phyloP scores from a whole-genome alignment of 148 eudicot species.

The Fallopia convolvulus region DNA sequence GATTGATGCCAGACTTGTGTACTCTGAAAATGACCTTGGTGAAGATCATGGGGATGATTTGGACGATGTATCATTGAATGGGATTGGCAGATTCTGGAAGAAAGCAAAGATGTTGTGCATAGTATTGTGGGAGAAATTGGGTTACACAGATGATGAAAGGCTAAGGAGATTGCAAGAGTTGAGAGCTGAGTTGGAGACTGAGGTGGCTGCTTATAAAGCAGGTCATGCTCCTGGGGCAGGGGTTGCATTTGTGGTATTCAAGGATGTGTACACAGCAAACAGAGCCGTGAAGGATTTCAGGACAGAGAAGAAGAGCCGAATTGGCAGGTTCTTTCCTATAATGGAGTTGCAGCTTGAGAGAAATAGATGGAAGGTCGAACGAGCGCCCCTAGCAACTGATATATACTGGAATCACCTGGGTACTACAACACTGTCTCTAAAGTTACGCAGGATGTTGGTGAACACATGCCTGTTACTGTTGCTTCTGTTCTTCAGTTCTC shows the following conservation, averaged over 20 bases:
- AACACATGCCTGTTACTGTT: slow-evolving; percentile 70
- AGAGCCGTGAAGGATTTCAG: slow-evolving; percentile 80
- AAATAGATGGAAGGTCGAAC: slow-evolving; percentile 93
- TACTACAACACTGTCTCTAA: slow-evolving; percentile 61
- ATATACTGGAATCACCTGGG: slow-evolving; percentile 96
- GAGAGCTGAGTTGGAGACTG: slow-evolving; percentile 87
- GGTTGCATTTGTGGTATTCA: slow-evolving; percentile 89
- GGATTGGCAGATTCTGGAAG: slow-evolving; percentile 29
- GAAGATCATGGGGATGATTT: slow-evolving; percentile 24
- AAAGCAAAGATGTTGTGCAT: slow-evolving; percentile 40
- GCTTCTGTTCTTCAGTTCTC: slow-evolving; percentile 94
- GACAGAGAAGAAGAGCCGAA: slow-evolving; percentile 57
- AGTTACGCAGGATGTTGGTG: slow-evolving; percentile 60
- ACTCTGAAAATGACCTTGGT: slow-evolving; percentile 21
- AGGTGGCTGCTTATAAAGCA: slow-evolving; percentile 83
- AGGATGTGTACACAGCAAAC: slow-evolving; percentile 77
- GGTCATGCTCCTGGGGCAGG: slow-evolving; percentile 87
- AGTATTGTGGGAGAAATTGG: slow-evolving; percentile 32
- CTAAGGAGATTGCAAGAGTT: slow-evolving; percentile 71
- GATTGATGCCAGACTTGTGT: slow-evolving; percentile 45
- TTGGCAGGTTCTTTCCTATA: slow-evolving; percentile 79
- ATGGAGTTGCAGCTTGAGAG: slow-evolving; percentile 82
- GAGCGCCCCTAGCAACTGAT: slow-evolving; percentile 89
- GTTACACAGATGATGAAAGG: slow-evolving; percentile 64
- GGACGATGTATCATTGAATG: slow-evolving; percentile 21